These are phyloP conservation scores for Phytophthora syringae DNA, from an alignment of 352 stramenopile species.

Conservation along the genomic window DNA sequence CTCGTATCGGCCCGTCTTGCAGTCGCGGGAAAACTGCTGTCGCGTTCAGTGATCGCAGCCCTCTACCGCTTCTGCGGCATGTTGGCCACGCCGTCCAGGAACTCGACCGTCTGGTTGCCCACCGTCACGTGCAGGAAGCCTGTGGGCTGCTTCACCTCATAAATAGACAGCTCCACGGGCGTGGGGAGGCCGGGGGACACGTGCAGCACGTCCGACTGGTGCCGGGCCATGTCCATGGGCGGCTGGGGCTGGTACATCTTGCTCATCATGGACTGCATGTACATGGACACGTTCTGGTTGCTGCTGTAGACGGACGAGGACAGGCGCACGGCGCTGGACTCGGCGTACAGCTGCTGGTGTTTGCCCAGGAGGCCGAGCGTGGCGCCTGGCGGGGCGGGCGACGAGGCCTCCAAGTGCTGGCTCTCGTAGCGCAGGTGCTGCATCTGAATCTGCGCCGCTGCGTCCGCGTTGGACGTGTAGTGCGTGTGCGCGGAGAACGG, in stretches of 20 bases:
- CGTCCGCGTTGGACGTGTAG: conserved; percentile 60
- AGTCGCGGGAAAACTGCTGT: conserved; percentile 37
- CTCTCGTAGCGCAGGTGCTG: conserved; percentile 70
- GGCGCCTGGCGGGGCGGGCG: conserved; percentile 44
- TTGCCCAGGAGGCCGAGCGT: conserved; percentile 49
- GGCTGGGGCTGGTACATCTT: conserved; percentile 71
- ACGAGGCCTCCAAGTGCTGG: conserved; percentile 35
- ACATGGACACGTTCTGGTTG: conserved; percentile 44
- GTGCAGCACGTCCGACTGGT: conserved; percentile 53
- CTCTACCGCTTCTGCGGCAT: conserved; percentile 83
- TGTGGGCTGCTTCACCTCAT: conserved; percentile 85
- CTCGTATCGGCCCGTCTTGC: conserved; percentile 34
- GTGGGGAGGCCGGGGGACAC: conserved; percentile 77
- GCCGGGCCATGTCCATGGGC: conserved; percentile 38
- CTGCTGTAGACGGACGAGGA: conserved; percentile 38
- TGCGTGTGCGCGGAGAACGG: conserved; percentile 69
- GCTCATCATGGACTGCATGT: conserved; percentile 68
- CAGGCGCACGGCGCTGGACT: conserved; percentile 30
- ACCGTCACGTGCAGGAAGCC: conserved; percentile 81
- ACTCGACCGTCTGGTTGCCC: conserved; percentile 86
- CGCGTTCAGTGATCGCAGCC: conserved; percentile 17
- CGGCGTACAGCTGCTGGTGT: conserved; percentile 41
- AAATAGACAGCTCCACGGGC: conserved; percentile 82
- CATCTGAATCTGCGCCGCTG: conserved; percentile 57
- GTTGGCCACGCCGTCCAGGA: conserved; percentile 82